Percentiles rank a stretch among this genome's conserved stretches.
Evolutionary conservation across 768 basidiomycete genomes (phyloP).

Genomic region (Mycena indigotica): DNA sequence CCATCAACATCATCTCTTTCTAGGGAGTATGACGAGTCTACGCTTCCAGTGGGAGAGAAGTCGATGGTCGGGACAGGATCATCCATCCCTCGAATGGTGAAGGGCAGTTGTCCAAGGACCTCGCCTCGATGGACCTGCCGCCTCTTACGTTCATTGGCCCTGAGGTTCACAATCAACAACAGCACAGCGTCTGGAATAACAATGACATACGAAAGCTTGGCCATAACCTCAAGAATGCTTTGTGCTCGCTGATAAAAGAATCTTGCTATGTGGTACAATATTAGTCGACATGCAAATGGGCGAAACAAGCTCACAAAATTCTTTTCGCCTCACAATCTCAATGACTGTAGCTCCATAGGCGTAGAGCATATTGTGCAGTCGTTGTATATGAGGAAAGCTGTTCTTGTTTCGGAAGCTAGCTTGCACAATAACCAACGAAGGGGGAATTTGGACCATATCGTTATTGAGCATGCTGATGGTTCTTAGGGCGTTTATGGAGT

Average conservation of each 20-base stretch:
- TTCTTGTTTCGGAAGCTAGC: constrained; percentile 72
- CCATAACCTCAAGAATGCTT: constrained; percentile 83
- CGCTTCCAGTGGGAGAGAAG: constrained; percentile 69
- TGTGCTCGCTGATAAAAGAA: constrained; percentile 84
- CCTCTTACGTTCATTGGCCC: constrained; percentile 71
- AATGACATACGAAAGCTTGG: constrained; percentile 78
- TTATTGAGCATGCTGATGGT: constrained; percentile 81
- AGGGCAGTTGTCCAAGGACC: constrained; percentile 84
- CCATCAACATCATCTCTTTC: constrained; percentile 76
- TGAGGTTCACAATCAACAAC: constrained; percentile 6
- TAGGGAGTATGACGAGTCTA: constrained; percentile 65
- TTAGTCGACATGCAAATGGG: neutral
- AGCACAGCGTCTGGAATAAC: constrained; percentile 1
- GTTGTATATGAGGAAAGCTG: constrained; percentile 87
- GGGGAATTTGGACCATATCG: constrained; percentile 75
- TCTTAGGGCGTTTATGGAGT: constrained; percentile 66
- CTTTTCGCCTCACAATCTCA: constrained; percentile 88
- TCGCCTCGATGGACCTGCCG: constrained; percentile 86
- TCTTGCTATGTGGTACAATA: constrained; percentile 46
- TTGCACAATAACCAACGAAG: constrained; percentile 65
- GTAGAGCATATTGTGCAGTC: constrained; percentile 87
- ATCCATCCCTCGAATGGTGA: constrained; percentile 79
- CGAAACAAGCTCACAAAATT: constrained; percentile 64
- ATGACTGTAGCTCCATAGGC: constrained; percentile 90
- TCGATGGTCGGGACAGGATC: constrained; percentile 79